These are phyloP conservation scores for Cyclocybe cylindracea DNA, from an alignment of 768 basidiomycete genomes.

Conservation along the genomic window DNA sequence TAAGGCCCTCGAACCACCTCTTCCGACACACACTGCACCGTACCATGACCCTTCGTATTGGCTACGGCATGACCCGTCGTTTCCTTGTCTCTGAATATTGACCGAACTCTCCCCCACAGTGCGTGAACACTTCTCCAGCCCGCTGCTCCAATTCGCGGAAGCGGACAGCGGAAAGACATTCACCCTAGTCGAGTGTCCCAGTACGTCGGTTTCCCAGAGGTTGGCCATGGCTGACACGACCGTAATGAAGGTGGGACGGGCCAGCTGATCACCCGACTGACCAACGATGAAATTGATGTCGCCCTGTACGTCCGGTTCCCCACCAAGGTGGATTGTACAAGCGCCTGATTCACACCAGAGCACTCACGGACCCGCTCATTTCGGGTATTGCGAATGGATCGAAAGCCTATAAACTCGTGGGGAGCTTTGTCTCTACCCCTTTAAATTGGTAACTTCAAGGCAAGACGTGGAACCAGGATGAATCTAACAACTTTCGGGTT, in stretches of 20 bases:
- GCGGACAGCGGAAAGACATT: constrained; percentile 73
- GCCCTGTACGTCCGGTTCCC: constrained; percentile 61
- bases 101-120: constrained; percentile 38
- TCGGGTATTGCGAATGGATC: constrained; percentile 92
- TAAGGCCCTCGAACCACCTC: no score
- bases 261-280: constrained; percentile 74
- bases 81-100: background rate
- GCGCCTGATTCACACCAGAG: constrained; percentile 34
- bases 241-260: constrained; percentile 77
- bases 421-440: constrained; percentile 88
- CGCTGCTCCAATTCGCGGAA: constrained; percentile 82
- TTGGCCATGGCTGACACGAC: background rate
- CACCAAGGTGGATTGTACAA: background rate
- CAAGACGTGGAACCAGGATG: background rate
- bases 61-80: background rate
- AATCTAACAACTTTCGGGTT: background rate
- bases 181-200: constrained; percentile 86
- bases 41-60: background rate
- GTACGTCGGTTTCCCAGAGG: constrained; percentile 35
- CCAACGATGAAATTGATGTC: constrained; percentile 77
- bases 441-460: constrained; percentile 67
- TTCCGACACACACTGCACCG: no score
- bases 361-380: constrained; percentile 88
- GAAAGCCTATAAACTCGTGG: constrained; percentile 85
- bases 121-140: constrained; percentile 89